Base-by-base conservation (phyloP, 306 rosid species). In the Fragaria iinumae region DNA sequence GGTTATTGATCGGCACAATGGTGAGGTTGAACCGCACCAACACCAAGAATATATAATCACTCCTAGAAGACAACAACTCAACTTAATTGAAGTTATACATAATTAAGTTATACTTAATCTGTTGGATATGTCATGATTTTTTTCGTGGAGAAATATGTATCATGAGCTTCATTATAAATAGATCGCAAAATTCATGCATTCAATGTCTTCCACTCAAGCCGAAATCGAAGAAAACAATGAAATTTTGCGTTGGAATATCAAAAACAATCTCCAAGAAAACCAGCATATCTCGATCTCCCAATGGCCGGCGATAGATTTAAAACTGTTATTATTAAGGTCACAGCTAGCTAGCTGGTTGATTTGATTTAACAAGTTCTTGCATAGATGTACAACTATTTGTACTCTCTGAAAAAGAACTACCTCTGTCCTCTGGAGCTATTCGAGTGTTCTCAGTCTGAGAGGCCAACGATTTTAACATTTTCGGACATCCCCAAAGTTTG, bases 11-110 rank as follows among this genome's bases (percentile, higher is more conserved):
- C 45, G 75, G 82, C 41, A 41, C 78, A 34, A 67, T 7, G 82
- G 76, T 79, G 27, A 75, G 88, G 70, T 88, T 86, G 89, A 88
- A 88, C 83, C 82, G 75, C 59, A 36, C 85, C 89, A 86, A 88
- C 38, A 78, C 67, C 84, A 76, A 75, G 83, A 36, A 56, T 9
- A 20, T 18, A 34, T 2, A 23, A 50, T 52, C 4, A n/a, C 5
- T 23, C 13, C 23, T 21, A 9, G 14, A 56, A 57, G 34, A 10
- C 64, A 9, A 5, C 3, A 2, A 12, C 65, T 25, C 8, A 23
- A 25, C 25, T 23, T 23, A 57, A 56, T 21, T 25, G 16, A 5
- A 57, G 25, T 20, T 20, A 18, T 11, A 2, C 3, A 18, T 2
- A 18, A 53, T 7, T 53, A 53, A 18, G 25, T 53, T n/a, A n/a